Conservation (phyloP, 2,329 filamentous ascomycete genomes). For the Pezicula carpinea region DNA sequence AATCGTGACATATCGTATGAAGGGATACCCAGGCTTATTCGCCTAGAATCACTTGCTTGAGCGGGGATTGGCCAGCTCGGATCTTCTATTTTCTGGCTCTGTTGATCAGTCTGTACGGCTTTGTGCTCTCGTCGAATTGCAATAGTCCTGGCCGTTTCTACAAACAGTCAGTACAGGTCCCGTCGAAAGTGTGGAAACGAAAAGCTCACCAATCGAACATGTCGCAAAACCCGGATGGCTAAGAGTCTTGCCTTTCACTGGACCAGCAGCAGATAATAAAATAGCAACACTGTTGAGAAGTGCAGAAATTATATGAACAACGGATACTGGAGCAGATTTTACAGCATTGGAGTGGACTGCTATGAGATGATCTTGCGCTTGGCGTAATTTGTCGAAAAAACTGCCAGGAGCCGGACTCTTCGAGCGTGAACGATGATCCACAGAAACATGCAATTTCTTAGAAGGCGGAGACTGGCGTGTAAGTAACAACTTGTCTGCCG, state of each 20-base stretch:
- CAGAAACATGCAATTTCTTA: slow-evolving; percentile 14
- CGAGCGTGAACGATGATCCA: slow-evolving; percentile 7
- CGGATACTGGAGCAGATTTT: slow-evolving; percentile 47
- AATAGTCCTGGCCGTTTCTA: slow-evolving; percentile 65
- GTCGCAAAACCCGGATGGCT: slow-evolving; percentile 54
- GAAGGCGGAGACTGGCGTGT: slow-evolving; percentile 17
- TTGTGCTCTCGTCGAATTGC: slow-evolving; percentile 62
- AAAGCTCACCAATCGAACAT: slow-evolving; percentile 43
- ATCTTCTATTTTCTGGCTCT: slow-evolving; percentile 12
- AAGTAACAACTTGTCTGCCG: slow-evolving; percentile 17
- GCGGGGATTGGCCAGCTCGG: slow-evolving; percentile 40
- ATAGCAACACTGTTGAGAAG: slow-evolving; percentile 62
- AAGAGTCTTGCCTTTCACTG: slow-evolving; percentile 39
- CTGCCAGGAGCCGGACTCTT: slow-evolving; percentile 24
- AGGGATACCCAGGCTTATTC: slow-evolving; percentile 39
- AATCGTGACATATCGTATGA: slow-evolving; percentile 57
- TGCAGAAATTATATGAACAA: slow-evolving; percentile 59
- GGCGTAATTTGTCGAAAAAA: slow-evolving; percentile 43
- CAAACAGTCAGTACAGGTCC: slow-evolving; percentile 8
- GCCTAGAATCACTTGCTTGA: slow-evolving; percentile 34
- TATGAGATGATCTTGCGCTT: slow-evolving; percentile 61
- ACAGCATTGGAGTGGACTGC: slow-evolving; percentile 49
- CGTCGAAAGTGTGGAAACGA: neutral
- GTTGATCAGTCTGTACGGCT: slow-evolving; percentile 35
- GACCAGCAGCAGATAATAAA: slow-evolving; percentile 57